A percentile compares a stretch with the other conserved stretches of the same genome.
Evolutionary conservation across 306 rosid species (phyloP).

Genomic region (Sindora glabra): DNA sequence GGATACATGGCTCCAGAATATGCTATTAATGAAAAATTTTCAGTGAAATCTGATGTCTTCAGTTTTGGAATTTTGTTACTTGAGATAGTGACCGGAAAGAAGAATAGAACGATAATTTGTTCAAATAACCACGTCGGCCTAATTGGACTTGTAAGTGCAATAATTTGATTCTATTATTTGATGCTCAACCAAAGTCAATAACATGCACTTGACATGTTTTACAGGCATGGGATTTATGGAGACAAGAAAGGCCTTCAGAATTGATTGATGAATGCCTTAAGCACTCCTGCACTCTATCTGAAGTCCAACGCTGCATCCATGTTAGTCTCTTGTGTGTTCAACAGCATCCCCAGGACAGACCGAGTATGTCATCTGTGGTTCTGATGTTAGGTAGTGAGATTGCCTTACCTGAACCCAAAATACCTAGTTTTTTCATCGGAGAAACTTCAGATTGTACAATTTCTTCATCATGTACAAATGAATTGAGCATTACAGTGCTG

Average conservation of each 20-base stretch:
- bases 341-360: conserved; percentile 28
- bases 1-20: conserved; percentile 42
- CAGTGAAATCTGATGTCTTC: conserved; percentile 27
- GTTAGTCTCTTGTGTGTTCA: conserved; percentile 29
- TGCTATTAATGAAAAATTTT: conserved; percentile 25
- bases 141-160: conserved; percentile 20
- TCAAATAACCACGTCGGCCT: conserved; percentile 6
- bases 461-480: neutral
- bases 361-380: conserved; percentile 30
- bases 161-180: neutral
- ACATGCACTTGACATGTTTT: neutral
- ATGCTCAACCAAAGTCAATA: neutral
- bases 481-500: conserved; percentile 18
- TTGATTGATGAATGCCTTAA: conserved; percentile 7
- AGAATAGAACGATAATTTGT: conserved; percentile 11
- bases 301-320: conserved; percentile 23
- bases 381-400: conserved; percentile 23
- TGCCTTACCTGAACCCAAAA: conserved; percentile 20
- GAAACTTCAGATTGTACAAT: neutral
- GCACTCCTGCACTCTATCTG: conserved; percentile 4
- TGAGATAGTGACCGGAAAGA: conserved; percentile 27
- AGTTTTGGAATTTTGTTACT: conserved; percentile 25
- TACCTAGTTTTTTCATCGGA: conserved; percentile 13
- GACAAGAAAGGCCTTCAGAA: conserved; percentile 9
- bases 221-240: conserved; percentile 36